phyloP scores from a whole-genome alignment of 2,329 filamentous ascomycete species.

The Thermoascus crustaceus region DNA sequence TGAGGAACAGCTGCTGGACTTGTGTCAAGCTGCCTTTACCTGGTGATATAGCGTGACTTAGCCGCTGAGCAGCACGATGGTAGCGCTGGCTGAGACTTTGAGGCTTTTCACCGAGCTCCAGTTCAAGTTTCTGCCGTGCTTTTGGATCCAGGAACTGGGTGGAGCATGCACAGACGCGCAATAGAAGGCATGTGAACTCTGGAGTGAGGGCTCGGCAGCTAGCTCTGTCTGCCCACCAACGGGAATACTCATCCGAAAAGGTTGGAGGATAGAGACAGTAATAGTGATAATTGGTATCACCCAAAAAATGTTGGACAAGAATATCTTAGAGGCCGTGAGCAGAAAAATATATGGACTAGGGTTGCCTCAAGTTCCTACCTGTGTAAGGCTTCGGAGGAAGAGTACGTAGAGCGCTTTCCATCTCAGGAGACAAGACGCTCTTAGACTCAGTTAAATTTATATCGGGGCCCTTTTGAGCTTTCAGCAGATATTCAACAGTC shows the following conservation, averaged over 20 bases:
- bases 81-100: slow-evolving; percentile 35
- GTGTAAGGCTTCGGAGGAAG: slow-evolving; percentile 33
- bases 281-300: slow-evolving; percentile 40
- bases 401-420: slow-evolving; percentile 22
- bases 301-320: slow-evolving; percentile 41
- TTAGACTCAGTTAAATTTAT: slow-evolving; percentile 7
- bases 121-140: slow-evolving; percentile 35
- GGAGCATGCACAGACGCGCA: slow-evolving; percentile 41
- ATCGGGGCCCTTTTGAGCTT: not conserved
- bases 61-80: slow-evolving; percentile 35
- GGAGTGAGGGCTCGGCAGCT: slow-evolving; percentile 28
- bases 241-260: slow-evolving; percentile 38
- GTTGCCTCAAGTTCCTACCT: slow-evolving; percentile 15
- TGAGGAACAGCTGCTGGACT: slow-evolving; percentile 44
- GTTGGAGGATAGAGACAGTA: slow-evolving; percentile 40
- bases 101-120: slow-evolving; percentile 35
- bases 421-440: slow-evolving; percentile 19
- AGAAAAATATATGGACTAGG: not conserved
- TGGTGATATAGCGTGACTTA: slow-evolving; percentile 36
- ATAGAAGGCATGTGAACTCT: slow-evolving; percentile 41
- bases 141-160: slow-evolving; percentile 34
- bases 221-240: slow-evolving; percentile 38
- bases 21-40: slow-evolving; percentile 39
- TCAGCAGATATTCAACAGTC: not conserved
- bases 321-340: slow-evolving; percentile 28